phyloP scores from a whole-genome alignment of 2,329 filamentous ascomycete species.

The Venturia asperata region DNA sequence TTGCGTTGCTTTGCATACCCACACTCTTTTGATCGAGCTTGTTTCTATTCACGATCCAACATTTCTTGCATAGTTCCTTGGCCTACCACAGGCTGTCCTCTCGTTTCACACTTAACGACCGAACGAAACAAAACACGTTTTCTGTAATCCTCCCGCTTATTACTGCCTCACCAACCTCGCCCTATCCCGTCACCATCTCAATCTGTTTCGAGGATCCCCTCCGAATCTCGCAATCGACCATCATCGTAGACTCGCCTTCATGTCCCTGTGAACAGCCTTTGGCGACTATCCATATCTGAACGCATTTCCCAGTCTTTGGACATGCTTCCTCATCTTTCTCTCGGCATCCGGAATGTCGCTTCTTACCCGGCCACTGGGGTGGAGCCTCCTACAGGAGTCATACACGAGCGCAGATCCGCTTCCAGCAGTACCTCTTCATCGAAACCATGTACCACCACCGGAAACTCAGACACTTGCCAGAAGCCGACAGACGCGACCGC shows the following conservation, averaged over 20 bases:
- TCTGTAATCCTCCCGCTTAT: conserved; percentile 9
- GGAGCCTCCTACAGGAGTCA: conserved; percentile 4
- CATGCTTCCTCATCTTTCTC: not conserved
- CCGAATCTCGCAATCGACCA: not conserved
- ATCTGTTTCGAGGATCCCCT: not conserved
- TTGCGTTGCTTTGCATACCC: not conserved
- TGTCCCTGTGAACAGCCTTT: conserved; percentile 9
- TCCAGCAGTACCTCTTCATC: not conserved
- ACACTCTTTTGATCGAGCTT: conserved; percentile 11
- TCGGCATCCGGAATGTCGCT: conserved; percentile 14
- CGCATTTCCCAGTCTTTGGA: not conserved
- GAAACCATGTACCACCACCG: conserved; percentile 15
- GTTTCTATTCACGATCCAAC: not conserved
- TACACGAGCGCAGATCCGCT: conserved; percentile 1
- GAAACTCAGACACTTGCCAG: conserved; percentile 41
- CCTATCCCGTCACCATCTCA: not conserved
- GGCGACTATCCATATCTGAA: not conserved
- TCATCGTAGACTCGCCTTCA: not conserved
- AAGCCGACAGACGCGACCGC: conserved; percentile 48
- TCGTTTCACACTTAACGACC: conserved; percentile 13
- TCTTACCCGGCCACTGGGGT: not conserved
- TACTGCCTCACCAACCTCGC: conserved; percentile 4
- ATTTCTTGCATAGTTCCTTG: not conserved
- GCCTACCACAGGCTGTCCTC: not conserved
- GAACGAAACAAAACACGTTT: conserved; percentile 7